Percentiles rank a stretch among this genome's conserved stretches.
Conservation (phyloP, 1,139 yeast genomes). For the Kluyveromyces marxianus region DNA sequence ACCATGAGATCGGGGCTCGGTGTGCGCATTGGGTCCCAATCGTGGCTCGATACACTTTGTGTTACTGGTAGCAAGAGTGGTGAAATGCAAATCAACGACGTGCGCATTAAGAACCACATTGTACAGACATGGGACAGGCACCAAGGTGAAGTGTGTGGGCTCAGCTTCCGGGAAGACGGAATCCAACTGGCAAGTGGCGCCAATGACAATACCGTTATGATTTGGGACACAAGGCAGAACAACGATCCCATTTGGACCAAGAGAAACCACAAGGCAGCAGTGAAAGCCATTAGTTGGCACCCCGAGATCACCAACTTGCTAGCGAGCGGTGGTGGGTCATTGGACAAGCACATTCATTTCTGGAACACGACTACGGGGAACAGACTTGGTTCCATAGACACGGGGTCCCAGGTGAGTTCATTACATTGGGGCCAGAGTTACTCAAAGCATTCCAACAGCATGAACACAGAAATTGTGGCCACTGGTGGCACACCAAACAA, state of each 20-base stretch:
- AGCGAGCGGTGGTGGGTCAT: constrained; percentile 96
- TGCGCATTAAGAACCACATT: constrained; percentile 76
- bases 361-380: constrained; percentile 95
- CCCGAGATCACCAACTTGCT: constrained; percentile 76
- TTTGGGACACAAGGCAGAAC: constrained; percentile 84
- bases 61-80: constrained; percentile 85
- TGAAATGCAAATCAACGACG: constrained; percentile 81
- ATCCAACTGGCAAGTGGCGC: constrained; percentile 87
- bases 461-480: constrained; percentile 80
- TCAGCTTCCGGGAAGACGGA: constrained; percentile 82
- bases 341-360: constrained; percentile 83
- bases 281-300: constrained; percentile 93
- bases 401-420: constrained; percentile 91
- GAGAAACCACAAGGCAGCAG: constrained; percentile 85
- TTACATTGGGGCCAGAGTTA: constrained; percentile 75
- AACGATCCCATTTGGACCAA: constrained; percentile 67
- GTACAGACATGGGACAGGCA: constrained; percentile 57
- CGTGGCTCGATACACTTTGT: constrained; percentile 78
- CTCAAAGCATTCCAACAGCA: constrained; percentile 40
- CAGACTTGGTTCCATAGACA: constrained; percentile 75
- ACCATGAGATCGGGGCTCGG: constrained; percentile 67
- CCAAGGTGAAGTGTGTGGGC: constrained; percentile 87
- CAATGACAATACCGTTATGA: constrained; percentile 85
- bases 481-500: constrained; percentile 94
- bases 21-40: constrained; percentile 72